Conservation (phyloP, 73 alveolate genomes). For the Blepharisma stoltei region DNA sequence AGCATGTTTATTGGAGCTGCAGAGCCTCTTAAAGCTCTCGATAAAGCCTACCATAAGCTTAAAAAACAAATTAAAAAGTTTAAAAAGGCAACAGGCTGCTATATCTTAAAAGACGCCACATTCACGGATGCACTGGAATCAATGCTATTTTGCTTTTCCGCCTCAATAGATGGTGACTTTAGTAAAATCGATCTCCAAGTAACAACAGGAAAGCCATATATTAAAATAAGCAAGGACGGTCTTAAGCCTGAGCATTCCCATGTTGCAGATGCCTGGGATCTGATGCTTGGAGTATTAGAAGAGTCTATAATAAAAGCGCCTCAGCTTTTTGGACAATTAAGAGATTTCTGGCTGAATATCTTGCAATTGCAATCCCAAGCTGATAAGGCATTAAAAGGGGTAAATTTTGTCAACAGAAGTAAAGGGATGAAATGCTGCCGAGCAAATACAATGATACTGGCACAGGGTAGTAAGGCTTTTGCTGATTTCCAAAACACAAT, state of each 20-base stretch:
- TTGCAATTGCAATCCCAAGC: neutral
- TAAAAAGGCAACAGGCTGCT: neutral
- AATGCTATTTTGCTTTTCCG: neutral
- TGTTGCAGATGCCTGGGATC: slow-evolving; percentile 14
- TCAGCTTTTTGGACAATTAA: slow-evolving; percentile 13
- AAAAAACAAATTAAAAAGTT: neutral
- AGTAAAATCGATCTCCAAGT: neutral
- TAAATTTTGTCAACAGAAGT: neutral
- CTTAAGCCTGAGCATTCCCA: neutral
- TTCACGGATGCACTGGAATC: neutral
- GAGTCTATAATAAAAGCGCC: neutral
- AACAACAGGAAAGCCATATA: neutral
- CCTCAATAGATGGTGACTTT: slow-evolving; percentile 16
- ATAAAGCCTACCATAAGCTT: neutral
- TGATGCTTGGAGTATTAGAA: neutral
- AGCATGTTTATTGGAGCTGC: no score
- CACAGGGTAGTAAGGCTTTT: neutral
- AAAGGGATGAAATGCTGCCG: neutral
- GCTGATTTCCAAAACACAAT: neutral
- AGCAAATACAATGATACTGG: neutral
- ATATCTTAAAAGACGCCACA: neutral
- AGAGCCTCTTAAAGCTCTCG: no score
- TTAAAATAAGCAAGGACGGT: slow-evolving; percentile 1
- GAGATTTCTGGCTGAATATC: neutral
- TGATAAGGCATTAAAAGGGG: neutral